Conservation (phyloP, 75 land plant species). For the Larix kaempferi region DNA sequence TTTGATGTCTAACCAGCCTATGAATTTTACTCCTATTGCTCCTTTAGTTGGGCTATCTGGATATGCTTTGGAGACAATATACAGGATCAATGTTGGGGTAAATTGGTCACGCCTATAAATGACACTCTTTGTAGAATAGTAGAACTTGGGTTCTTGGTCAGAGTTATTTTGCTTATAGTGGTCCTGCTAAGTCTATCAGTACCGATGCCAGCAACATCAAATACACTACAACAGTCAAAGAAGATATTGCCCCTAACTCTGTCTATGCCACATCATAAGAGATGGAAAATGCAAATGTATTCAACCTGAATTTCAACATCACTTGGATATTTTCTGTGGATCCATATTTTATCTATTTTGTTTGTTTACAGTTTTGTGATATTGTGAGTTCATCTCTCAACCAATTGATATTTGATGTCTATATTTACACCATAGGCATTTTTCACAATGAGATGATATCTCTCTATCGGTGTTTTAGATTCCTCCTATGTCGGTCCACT, state of each 20-base stretch:
- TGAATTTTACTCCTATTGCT: background rate
- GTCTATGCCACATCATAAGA: constrained; percentile 50
- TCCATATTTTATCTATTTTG: constrained; percentile 36
- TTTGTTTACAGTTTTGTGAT: constrained; percentile 58
- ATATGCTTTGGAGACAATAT: constrained; percentile 38
- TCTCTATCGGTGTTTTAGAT: no score
- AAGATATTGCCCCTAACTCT: constrained; percentile 36
- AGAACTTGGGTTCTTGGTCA: constrained; percentile 45
- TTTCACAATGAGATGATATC: no score
- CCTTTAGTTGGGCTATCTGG: constrained; percentile 19
- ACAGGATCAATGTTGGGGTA: constrained; percentile 54
- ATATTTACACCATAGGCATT: no score
- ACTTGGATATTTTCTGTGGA: constrained; percentile 59
- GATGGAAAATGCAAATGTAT: constrained; percentile 35
- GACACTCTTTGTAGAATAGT: constrained; percentile 57
- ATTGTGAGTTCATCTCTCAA: constrained; percentile 23
- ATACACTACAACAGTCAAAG: constrained; percentile 21
- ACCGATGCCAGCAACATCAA: constrained; percentile 13
- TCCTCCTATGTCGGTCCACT: no score
- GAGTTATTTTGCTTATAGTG: constrained; percentile 16
- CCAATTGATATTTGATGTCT: constrained; percentile 50
- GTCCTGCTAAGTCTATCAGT: constrained; percentile 11
- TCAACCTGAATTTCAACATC: constrained; percentile 37
- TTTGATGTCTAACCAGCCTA: constrained; percentile 18
- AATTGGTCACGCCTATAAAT: constrained; percentile 29